phyloP scores from a whole-genome alignment of 2,329 filamentous ascomycete species.

The Nigrospora sphaerica region DNA sequence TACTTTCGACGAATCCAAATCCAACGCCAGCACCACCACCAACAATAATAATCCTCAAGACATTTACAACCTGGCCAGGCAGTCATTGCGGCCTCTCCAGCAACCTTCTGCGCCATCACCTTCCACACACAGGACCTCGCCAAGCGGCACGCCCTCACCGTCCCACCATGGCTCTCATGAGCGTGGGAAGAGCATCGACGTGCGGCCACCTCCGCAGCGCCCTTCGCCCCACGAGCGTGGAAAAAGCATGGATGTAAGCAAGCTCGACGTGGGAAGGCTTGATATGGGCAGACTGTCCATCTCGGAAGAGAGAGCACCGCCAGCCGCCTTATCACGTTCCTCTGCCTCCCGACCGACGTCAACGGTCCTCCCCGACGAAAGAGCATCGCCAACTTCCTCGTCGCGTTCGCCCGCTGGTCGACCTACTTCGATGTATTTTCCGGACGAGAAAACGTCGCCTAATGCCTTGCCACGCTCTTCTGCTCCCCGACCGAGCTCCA shows the following conservation, averaged over 20 bases:
- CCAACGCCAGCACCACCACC: conserved; percentile 23
- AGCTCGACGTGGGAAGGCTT: conserved; percentile 20
- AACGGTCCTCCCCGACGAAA: no score
- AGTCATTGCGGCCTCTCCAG: conserved; percentile 64
- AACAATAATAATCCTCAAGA: conserved; percentile 32
- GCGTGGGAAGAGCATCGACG: conserved; percentile 17
- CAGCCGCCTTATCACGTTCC: no score
- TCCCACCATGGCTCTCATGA: conserved; percentile 27
- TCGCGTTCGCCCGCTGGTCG: no score
- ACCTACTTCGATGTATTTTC: no score
- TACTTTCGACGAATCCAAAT: conserved; percentile 34
- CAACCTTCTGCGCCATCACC: background rate
- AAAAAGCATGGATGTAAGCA: conserved; percentile 58
- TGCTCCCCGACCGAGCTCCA: background rate
- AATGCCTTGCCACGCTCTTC: no score
- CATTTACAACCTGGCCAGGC: conserved; percentile 65
- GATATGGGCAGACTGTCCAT: conserved; percentile 3
- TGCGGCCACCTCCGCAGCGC: conserved; percentile 27
- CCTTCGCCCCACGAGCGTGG: conserved; percentile 46
- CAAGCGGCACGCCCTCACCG: conserved; percentile 15
- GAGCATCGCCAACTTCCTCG: no score
- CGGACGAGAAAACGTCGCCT: no score
- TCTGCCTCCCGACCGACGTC: no score
- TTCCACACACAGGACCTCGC: conserved; percentile 17
- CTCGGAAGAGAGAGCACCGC: conserved; percentile 16